phyloP scores from a whole-genome alignment of 106 monocot species.

The Xerophyta viscosa region DNA sequence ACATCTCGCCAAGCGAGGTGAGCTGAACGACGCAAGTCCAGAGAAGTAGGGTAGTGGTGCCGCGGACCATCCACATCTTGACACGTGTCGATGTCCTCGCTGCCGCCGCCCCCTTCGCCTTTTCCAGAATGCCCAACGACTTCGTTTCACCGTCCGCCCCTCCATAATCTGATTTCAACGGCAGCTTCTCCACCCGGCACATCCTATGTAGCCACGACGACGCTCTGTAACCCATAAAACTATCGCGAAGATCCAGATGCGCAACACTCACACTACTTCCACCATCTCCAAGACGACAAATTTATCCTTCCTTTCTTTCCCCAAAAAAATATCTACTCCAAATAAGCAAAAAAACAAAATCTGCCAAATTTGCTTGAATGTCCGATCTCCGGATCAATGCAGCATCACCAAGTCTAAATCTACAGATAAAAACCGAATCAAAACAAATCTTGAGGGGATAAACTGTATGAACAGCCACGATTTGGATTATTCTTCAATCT shows the following conservation, averaged over 20 bases:
- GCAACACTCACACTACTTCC: neutral
- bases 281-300: no score
- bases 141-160: neutral
- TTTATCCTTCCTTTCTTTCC: no score
- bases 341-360: no score
- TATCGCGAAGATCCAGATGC: neutral
- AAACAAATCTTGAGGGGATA: no score
- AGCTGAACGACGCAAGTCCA: constrained; percentile 94
- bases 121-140: neutral
- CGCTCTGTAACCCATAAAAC: constrained; percentile 1
- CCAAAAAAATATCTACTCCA: no score
- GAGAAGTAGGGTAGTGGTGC: constrained; percentile 52
- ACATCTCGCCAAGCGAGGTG: constrained; percentile 67
- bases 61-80: constrained; percentile 75
- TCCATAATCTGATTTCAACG: neutral
- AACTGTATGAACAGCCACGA: neutral
- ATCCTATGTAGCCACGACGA: neutral
- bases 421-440: no score
- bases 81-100: constrained; percentile 54
- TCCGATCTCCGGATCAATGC: no score
- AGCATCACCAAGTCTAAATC: no score
- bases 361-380: no score
- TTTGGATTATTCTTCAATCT: neutral
- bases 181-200: constrained; percentile 2
- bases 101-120: constrained; percentile 21